These are phyloP conservation scores for Linnemannia elongata DNA, from an alignment of 192 early-diverging fungal genomes.

Conservation along the genomic window DNA sequence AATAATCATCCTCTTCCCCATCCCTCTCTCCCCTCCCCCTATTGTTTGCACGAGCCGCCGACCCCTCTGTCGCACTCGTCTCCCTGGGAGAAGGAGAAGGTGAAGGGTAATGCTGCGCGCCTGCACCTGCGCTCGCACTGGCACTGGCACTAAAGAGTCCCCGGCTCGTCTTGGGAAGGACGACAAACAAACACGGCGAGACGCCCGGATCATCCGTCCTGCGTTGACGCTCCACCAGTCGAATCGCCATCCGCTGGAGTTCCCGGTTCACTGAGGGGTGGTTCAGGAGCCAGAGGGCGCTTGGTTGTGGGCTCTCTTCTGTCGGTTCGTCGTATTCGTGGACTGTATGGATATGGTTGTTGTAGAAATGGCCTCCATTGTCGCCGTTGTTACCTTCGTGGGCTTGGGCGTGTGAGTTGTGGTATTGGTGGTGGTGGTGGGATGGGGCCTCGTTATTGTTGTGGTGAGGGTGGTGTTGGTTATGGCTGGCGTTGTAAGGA, in stretches of 20 bases:
- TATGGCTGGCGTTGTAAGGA: no score
- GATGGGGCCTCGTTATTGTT: no score
- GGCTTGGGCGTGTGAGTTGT: background rate
- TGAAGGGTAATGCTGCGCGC: background rate
- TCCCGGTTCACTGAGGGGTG: background rate
- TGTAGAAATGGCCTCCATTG: background rate
- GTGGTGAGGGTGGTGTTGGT: no score
- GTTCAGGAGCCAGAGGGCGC: background rate
- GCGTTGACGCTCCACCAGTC: background rate
- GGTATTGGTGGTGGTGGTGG: background rate
- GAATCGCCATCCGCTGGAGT: background rate
- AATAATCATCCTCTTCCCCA: background rate
- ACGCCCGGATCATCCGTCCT: background rate
- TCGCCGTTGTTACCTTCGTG: background rate
- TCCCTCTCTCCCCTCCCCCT: background rate
- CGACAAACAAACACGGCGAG: constrained; percentile 32
- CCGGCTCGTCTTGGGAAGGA: constrained; percentile 16
- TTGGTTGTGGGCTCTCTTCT: background rate
- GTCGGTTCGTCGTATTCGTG: background rate
- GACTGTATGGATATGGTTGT: background rate
- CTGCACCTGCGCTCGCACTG: background rate
- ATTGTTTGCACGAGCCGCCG: background rate
- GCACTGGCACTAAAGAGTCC: background rate
- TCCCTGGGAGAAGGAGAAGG: no score
- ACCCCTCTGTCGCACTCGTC: background rate